These are phyloP conservation scores for Cadophora malorum DNA, from an alignment of 2,329 filamentous ascomycete genomes.

Conservation along the genomic window DNA sequence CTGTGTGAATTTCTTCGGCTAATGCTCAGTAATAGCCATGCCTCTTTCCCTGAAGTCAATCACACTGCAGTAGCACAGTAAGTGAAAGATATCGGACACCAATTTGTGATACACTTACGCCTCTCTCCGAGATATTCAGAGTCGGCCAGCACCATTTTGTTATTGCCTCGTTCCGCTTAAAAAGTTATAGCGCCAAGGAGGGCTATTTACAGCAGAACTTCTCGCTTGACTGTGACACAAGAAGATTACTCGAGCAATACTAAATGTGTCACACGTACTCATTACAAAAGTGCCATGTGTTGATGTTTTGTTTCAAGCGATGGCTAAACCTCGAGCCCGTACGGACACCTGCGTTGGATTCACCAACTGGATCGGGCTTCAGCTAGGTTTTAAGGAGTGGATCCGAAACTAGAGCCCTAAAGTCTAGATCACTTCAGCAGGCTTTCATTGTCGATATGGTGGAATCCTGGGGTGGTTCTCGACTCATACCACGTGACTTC, in stretches of 20 bases:
- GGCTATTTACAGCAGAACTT: too few relatives aligned
- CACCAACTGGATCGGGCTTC: neutral
- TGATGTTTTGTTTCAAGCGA: slow-evolving; percentile 2
- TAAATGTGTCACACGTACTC: too few relatives aligned
- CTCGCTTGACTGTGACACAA: too few relatives aligned
- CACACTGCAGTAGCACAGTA: too few relatives aligned
- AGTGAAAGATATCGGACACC: too few relatives aligned
- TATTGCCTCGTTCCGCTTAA: too few relatives aligned
- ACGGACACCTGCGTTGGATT: neutral
- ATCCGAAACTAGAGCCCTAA: neutral
- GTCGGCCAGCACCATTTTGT: too few relatives aligned
- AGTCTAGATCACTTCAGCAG: neutral
- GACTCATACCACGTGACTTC: too few relatives aligned
- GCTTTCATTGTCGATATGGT: neutral
- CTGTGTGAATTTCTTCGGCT: neutral
- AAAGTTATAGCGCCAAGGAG: too few relatives aligned
- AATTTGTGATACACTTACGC: too few relatives aligned
- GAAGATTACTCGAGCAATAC: too few relatives aligned
- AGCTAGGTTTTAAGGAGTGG: neutral
- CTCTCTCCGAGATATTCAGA: too few relatives aligned
- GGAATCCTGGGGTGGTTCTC: neutral
- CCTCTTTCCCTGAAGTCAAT: neutral
- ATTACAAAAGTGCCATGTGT: neutral
- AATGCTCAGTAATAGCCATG: neutral
- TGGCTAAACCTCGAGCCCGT: neutral